phyloP scores from a whole-genome alignment of 1,284 basidiomycete genomes.

The Lignosus rhinocerotis region DNA sequence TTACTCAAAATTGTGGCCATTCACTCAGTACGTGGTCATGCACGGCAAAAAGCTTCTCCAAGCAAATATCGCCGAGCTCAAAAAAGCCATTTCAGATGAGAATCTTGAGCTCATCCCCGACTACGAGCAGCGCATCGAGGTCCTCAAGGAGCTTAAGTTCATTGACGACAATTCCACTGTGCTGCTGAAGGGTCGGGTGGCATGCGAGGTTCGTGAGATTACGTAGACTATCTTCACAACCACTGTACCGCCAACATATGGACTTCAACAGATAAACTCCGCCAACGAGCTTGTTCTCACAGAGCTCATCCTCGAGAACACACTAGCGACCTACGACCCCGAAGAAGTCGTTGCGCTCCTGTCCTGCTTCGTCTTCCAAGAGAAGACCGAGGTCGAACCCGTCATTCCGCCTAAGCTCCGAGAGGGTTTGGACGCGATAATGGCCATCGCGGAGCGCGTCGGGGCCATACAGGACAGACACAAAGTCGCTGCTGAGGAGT shows the following conservation, averaged over 20 bases:
- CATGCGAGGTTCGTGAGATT: conserved; percentile 76
- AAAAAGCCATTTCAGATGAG: conserved; percentile 88
- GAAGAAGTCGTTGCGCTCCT: conserved; percentile 97
- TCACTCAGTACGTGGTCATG: conserved; percentile 33
- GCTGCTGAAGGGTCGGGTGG: conserved; percentile 94
- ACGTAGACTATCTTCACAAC: conserved; percentile 9
- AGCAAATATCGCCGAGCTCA: conserved; percentile 73
- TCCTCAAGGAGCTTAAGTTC: conserved; percentile 90
- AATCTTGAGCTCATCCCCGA: conserved; percentile 97
- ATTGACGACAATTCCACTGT: conserved; percentile 95
- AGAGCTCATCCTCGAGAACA: conserved; percentile 96
- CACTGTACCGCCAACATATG: background rate
- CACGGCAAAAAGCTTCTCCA: conserved; percentile 78
- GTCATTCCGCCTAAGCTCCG: conserved; percentile 76
- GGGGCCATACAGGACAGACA: conserved; percentile 77
- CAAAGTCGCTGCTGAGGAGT: conserved; percentile 80
- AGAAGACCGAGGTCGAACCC: conserved; percentile 91
- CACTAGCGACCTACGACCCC: conserved; percentile 85
- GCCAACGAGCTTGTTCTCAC: conserved; percentile 95
- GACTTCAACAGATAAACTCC: conserved; percentile 81
- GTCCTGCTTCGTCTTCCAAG: conserved; percentile 96
- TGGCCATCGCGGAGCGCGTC: conserved; percentile 83
- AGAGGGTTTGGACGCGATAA: conserved; percentile 78
- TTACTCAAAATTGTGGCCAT: background rate
- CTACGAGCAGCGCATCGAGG: conserved; percentile 92